Evolutionary conservation across 495 filamentous ascomycete genomes (phyloP).

Genomic region (Penicillium arizonense): DNA sequence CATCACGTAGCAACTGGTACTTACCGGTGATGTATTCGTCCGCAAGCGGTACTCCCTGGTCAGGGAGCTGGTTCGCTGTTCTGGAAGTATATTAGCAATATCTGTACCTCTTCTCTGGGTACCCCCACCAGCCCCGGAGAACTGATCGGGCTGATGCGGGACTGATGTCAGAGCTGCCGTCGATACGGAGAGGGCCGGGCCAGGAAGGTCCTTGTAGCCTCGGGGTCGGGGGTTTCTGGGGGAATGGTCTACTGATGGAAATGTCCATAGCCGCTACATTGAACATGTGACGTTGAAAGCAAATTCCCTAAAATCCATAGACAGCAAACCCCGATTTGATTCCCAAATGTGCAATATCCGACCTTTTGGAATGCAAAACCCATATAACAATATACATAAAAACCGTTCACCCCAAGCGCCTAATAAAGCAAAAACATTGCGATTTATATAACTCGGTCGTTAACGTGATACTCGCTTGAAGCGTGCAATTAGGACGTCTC

Average conservation of each 20-base stretch:
- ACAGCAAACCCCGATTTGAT: not conserved
- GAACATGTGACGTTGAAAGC: not conserved
- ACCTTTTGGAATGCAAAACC: slow-evolving; percentile 22
- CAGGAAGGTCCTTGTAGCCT: slow-evolving; percentile 32
- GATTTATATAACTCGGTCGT: slow-evolving; percentile 16
- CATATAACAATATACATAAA: slow-evolving; percentile 15
- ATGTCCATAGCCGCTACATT: slow-evolving; percentile 23
- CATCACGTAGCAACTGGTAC: slow-evolving; percentile 14
- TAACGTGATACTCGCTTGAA: slow-evolving; percentile 15
- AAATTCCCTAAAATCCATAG: not conserved
- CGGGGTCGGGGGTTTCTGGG: slow-evolving; percentile 31
- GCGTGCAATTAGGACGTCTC: slow-evolving; percentile 53
- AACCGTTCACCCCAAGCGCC: slow-evolving; percentile 18
- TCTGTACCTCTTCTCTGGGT: slow-evolving; percentile 8
- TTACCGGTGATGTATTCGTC: slow-evolving; percentile 9
- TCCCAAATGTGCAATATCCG: slow-evolving; percentile 4
- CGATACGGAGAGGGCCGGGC: slow-evolving; percentile 37
- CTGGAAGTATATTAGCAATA: slow-evolving; percentile 3
- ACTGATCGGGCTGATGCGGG: slow-evolving; percentile 48
- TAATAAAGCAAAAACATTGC: slow-evolving; percentile 4
- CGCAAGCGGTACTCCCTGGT: slow-evolving; percentile 8
- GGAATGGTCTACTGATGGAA: slow-evolving; percentile 19
- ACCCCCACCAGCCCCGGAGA: slow-evolving; percentile 29
- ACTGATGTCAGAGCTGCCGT: slow-evolving; percentile 44
- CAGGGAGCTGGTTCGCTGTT: not conserved